Conservation (phyloP, 2,329 filamentous ascomycete genomes). For the Fusarium caatingaense region DNA sequence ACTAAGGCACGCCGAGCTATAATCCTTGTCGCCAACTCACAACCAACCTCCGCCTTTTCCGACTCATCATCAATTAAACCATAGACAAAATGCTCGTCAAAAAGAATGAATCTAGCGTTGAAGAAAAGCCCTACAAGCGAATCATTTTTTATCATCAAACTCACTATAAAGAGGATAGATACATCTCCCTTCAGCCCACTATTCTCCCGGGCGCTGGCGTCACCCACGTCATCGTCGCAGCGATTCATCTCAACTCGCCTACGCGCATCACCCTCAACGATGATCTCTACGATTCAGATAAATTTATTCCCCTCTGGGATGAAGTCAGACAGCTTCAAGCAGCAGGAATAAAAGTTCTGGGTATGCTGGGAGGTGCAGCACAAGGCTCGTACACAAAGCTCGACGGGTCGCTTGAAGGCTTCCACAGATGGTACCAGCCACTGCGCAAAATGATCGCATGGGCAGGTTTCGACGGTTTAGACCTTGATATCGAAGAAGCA, state of each 20-base stretch:
- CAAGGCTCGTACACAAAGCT: constrained; percentile 72
- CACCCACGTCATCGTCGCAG: constrained; percentile 85
- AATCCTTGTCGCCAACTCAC: not conserved
- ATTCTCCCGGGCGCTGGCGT: constrained; percentile 56
- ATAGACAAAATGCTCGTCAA: constrained; percentile 22
- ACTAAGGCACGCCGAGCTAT: not conserved
- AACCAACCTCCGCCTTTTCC: constrained; percentile 14
- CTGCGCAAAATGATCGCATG: constrained; percentile 71
- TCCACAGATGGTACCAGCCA: constrained; percentile 79
- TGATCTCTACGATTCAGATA: constrained; percentile 70
- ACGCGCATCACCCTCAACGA: constrained; percentile 82
- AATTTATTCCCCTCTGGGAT: constrained; percentile 78
- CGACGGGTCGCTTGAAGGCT: constrained; percentile 67
- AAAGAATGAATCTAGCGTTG: not conserved
- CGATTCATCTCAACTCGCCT: constrained; percentile 79
- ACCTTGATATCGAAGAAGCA: constrained; percentile 80
- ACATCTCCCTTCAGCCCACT: constrained; percentile 63
- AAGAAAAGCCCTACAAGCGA: constrained; percentile 42
- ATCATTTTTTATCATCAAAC: constrained; percentile 64
- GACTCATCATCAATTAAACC: not conserved
- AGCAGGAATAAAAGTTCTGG: constrained; percentile 79
- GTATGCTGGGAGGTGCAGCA: constrained; percentile 86
- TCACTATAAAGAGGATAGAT: constrained; percentile 53
- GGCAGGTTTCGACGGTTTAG: constrained; percentile 73
- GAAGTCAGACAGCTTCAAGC: constrained; percentile 78